Evolutionary conservation across 345 rosid genomes (phyloP), one percentile per base, ranked within the genome.

Genomic region (Salix udensis): DNA sequence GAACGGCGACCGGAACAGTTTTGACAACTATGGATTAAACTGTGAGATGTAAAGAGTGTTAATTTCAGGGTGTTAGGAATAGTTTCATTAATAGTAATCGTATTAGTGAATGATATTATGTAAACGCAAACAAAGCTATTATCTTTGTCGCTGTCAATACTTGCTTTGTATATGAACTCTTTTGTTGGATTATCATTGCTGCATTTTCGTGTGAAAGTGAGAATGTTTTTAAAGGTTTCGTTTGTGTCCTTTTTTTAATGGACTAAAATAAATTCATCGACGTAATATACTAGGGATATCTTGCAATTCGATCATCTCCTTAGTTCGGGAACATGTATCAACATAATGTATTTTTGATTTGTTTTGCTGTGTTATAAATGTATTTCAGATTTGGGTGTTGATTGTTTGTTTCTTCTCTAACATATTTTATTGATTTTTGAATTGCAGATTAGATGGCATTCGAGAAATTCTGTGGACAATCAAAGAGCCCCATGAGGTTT

Each of bases 221-320:
- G 26, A 55, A 55, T 23, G 12, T 10, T 78, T 69, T 10, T 78
- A 62, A 46, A 46, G 67, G 72, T 36, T 80, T 65, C 76, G 69
- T 82, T 62, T 81, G 76, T n/a, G 61, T 26, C 31, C 31, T 30
- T 2, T 23, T 6, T 73, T 37, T 74, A 70, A 77, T 87, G 84
- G 89, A 84, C 89, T 86, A 82, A 86, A 30, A 30, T 30, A 30
- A 30, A 30, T 3, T 30, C 31, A 30, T 30, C 31, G 4, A 30
- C 31, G 4, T 30, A 30, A 30, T 30, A 30, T 30, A 30, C 31
- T 30, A 30, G 31, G 31, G 31, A 30, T 3, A 30, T 30, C 31
- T 30, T 30, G 31, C 31, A 30, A 30, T 30, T 30, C 31, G 4
- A 30, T 30, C 31, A 30, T 30, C 31, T 30, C 31, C 31, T 30